Conservation (phyloP, 2,329 filamentous ascomycete genomes). For the Aspergillus sp. region DNA sequence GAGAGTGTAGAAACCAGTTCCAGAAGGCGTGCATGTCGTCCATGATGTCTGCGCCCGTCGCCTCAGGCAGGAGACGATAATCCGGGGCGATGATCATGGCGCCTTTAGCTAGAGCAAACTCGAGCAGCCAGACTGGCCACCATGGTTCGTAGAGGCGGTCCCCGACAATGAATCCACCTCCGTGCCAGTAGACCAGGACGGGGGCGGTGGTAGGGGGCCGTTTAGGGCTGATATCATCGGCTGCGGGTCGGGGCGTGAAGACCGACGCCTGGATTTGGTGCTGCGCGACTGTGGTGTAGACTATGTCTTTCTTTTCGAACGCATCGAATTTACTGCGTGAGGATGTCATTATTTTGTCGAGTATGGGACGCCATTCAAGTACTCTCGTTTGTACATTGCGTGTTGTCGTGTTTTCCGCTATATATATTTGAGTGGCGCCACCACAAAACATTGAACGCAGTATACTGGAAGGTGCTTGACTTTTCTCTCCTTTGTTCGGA, state of each 20-base stretch:
- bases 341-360: too few species aligned
- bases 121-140: neutral
- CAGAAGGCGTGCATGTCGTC: neutral
- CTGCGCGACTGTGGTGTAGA: neutral
- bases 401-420: too few species aligned
- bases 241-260: neutral
- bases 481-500: too few species aligned
- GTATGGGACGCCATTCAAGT: too few species aligned
- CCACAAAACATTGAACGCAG: too few species aligned
- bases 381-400: too few species aligned
- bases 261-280: neutral
- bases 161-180: neutral
- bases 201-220: neutral
- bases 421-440: too few species aligned
- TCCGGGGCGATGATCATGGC: neutral
- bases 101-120: neutral
- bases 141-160: neutral
- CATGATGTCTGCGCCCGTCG: neutral
- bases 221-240: neutral
- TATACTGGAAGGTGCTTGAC: too few species aligned
- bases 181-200: neutral
- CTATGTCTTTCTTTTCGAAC: neutral
- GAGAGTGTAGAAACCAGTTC: neutral
- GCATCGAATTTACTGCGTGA: neutral
- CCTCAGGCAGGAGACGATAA: neutral